Evolutionary conservation across 768 basidiomycete genomes (phyloP).

Genomic region (Trametes cingulata): DNA sequence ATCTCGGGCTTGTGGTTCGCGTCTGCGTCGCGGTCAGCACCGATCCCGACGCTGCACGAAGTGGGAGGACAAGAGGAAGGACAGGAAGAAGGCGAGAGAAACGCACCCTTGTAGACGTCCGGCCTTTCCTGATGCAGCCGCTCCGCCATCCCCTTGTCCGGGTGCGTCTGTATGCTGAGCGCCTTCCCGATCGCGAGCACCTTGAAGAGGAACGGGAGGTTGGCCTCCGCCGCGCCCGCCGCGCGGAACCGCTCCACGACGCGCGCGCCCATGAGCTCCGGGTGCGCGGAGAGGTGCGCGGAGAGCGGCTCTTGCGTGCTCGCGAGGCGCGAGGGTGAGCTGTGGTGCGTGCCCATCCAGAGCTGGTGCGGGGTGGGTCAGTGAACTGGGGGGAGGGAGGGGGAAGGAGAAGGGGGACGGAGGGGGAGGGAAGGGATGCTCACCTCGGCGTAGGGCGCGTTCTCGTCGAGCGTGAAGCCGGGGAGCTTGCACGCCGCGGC

Average conservation of each 20-base stretch:
- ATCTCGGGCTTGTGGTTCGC: conserved; percentile 99
- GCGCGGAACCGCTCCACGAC: conserved; percentile 25
- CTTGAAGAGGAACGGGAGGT: conserved; percentile 58
- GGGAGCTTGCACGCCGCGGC: conserved; percentile 61
- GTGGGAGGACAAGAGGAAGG: no score
- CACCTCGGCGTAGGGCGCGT: conserved; percentile 91
- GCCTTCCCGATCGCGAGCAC: conserved; percentile 60
- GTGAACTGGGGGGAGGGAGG: not conserved
- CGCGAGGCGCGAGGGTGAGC: conserved; percentile 62
- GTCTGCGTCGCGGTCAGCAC: no score
- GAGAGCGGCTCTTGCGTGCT: conserved; percentile 46
- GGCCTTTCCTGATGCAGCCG: conserved; percentile 54
- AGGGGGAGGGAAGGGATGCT: conserved; percentile 24
- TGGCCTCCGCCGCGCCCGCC: conserved; percentile 29
- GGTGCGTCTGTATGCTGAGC: conserved; percentile 61
- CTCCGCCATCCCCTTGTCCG: conserved; percentile 55
- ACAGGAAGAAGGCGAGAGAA: not conserved
- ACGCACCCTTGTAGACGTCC: conserved; percentile 87
- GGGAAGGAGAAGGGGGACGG: not conserved
- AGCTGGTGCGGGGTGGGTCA: conserved; percentile 50
- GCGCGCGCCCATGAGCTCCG: conserved; percentile 53
- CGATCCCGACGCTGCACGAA: no score
- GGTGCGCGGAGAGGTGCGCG: conserved; percentile 63
- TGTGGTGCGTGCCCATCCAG: conserved; percentile 99
- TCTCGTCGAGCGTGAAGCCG: conserved; percentile 67